phyloP scores from a whole-genome alignment of 1,139 yeast species.

The Kluyveromyces marxianus region DNA sequence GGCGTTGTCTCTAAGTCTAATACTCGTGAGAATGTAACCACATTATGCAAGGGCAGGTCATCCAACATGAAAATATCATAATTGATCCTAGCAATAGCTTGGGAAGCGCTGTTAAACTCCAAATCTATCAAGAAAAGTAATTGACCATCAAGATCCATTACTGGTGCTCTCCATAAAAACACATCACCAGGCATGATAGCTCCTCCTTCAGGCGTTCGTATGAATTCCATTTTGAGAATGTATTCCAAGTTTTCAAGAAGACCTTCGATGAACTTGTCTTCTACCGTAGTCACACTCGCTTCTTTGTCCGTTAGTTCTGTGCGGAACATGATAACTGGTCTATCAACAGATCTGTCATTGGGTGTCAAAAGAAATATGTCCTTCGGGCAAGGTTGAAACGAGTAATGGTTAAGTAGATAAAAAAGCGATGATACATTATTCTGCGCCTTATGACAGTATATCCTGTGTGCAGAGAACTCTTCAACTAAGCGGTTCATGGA shows the following conservation, averaged over 20 bases:
- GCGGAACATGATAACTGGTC: not conserved
- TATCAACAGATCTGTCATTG: not conserved
- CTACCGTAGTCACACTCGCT: not conserved
- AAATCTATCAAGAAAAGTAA: constrained; percentile 8
- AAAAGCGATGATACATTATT: not conserved
- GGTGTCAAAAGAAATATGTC: not conserved
- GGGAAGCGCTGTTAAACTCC: constrained; percentile 5
- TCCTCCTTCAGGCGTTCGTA: constrained; percentile 15
- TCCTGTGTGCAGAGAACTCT: not conserved
- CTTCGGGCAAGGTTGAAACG: not conserved
- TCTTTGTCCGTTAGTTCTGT: no score
- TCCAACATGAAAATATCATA: not conserved
- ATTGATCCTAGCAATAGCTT: constrained; percentile 1
- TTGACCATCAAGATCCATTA: constrained; percentile 18
- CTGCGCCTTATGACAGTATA: not conserved
- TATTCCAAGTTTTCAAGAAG: constrained; percentile 14
- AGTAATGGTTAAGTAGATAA: not conserved
- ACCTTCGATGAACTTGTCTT: constrained; percentile 9
- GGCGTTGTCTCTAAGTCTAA: not conserved
- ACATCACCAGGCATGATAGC: constrained; percentile 13
- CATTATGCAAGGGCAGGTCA: constrained; percentile 2
- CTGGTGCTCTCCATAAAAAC: constrained; percentile 21
- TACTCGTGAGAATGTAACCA: constrained; percentile 4
- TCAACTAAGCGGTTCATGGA: not conserved
- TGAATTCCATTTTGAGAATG: constrained; percentile 13